These are phyloP conservation scores for Trametes pubescens DNA, from an alignment of 1,284 basidiomycete species.

Conservation along the genomic window DNA sequence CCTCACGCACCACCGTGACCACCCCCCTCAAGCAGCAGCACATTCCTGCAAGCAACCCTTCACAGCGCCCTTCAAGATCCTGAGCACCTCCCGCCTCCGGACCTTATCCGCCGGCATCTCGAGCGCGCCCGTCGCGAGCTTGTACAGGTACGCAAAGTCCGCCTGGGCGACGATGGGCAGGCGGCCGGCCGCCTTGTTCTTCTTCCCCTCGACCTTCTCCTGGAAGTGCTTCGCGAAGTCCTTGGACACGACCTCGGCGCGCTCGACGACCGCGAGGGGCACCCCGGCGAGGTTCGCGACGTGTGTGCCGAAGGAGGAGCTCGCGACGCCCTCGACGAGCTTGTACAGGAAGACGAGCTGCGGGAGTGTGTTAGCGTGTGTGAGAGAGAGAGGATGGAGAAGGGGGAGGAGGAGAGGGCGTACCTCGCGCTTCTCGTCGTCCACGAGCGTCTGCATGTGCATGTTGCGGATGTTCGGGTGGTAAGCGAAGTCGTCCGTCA, in stretches of 20 bases:
- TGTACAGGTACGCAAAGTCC: conserved; percentile 83
- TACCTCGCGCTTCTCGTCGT: conserved; percentile 89
- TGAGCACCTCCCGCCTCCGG: conserved; percentile 60
- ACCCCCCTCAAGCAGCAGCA: neutral
- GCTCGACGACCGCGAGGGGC: conserved; percentile 80
- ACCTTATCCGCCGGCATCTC: conserved; percentile 61
- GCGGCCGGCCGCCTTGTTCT: conserved; percentile 62
- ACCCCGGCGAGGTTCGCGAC: conserved; percentile 90
- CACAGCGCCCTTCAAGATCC: conserved; percentile 60
- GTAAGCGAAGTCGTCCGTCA: conserved; percentile 88
- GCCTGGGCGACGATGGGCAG: conserved; percentile 85
- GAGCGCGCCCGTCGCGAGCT: conserved; percentile 60
- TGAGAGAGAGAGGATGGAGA: neutral
- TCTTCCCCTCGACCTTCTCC: conserved; percentile 71
- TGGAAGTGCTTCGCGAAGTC: conserved; percentile 91
- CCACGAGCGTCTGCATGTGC: conserved; percentile 94
- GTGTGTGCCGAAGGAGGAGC: conserved; percentile 93
- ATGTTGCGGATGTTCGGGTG: conserved; percentile 94
- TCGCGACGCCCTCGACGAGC: conserved; percentile 87
- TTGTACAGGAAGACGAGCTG: conserved; percentile 94
- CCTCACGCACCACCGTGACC: neutral
- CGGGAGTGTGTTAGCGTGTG: conserved; percentile 10
- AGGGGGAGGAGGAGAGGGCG: conserved; percentile 20
- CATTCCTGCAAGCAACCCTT: conserved; percentile 33
- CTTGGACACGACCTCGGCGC: conserved; percentile 87